Percentiles rank a stretch among this genome's conserved stretches.
Evolutionary conservation across 2,329 filamentous ascomycete species (phyloP).

Genomic region (Paraphaeosphaeria sporulosa): DNA sequence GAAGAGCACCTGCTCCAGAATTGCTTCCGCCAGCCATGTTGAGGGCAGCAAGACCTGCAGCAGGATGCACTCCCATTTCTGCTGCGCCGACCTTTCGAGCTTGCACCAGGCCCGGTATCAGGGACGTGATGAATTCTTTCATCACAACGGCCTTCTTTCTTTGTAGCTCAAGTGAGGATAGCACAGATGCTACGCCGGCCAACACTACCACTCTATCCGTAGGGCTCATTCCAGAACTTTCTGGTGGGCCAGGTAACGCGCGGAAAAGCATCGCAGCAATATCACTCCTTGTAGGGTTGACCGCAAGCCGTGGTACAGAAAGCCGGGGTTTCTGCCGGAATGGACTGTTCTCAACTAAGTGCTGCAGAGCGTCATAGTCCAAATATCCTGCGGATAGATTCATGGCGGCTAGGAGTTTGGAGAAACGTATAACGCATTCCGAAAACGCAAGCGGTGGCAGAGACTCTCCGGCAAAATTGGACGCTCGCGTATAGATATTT

Average conservation of each 20-base stretch:
- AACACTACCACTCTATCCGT: conserved; percentile 81
- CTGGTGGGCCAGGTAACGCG: conserved; percentile 62
- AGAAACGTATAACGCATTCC: conserved; percentile 76
- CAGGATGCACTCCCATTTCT: conserved; percentile 95
- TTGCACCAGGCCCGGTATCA: conserved; percentile 86
- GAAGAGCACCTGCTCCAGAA: conserved; percentile 80
- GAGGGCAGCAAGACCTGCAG: conserved; percentile 80
- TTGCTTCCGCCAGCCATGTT: conserved; percentile 61
- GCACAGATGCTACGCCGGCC: conserved; percentile 85
- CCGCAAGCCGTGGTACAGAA: conserved; percentile 43
- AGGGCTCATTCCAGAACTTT: conserved; percentile 68
- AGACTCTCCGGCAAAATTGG: conserved; percentile 68
- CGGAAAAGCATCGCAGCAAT: conserved; percentile 48
- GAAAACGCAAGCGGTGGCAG: conserved; percentile 75
- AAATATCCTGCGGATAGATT: conserved; percentile 72
- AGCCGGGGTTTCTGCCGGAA: conserved; percentile 53
- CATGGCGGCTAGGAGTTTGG: conserved; percentile 72
- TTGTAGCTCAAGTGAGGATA: conserved; percentile 79
- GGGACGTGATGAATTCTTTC: conserved; percentile 80
- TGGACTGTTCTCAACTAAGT: conserved; percentile 52
- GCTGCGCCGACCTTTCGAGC: conserved; percentile 91
- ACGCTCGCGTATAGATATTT: conserved; percentile 74
- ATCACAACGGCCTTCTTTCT: conserved; percentile 92
- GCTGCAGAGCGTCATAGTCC: conserved; percentile 63
- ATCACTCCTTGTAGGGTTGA: conserved; percentile 46